Conservation (phyloP, 2,329 filamentous ascomycete species). For the Neurospora sp. region DNA sequence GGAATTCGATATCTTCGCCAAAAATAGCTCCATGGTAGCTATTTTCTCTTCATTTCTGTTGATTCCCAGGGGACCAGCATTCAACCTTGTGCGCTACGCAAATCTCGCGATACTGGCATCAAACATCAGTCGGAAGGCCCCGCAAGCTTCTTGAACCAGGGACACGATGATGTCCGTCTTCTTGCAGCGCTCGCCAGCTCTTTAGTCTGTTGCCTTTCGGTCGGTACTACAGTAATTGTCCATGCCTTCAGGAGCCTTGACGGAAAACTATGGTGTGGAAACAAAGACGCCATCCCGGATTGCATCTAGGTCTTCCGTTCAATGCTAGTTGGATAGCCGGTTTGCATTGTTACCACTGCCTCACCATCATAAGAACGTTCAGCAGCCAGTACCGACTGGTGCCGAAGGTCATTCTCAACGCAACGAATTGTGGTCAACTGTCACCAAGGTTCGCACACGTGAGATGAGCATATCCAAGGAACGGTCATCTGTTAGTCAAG, state of each 20-base stretch:
- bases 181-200: not conserved
- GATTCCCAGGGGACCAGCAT: not conserved
- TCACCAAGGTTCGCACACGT: not conserved
- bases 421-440: not conserved
- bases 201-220: not conserved
- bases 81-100: not conserved
- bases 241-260: not conserved
- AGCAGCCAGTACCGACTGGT: not conserved
- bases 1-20: not conserved
- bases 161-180: not conserved
- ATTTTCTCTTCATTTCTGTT: not conserved
- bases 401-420: not conserved
- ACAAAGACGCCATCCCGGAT: not conserved
- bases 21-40: not conserved
- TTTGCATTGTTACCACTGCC: not conserved
- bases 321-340: not conserved
- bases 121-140: not conserved
- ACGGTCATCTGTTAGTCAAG: not conserved
- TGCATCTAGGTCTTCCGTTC: not conserved
- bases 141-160: not conserved
- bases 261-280: not conserved
- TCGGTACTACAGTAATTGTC: not conserved
- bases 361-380: not conserved
- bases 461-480: not conserved
- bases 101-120: not conserved